These are phyloP conservation scores for Poterioochromonas sp. DNA, from an alignment of 352 stramenopile species.

Conservation along the genomic window DNA sequence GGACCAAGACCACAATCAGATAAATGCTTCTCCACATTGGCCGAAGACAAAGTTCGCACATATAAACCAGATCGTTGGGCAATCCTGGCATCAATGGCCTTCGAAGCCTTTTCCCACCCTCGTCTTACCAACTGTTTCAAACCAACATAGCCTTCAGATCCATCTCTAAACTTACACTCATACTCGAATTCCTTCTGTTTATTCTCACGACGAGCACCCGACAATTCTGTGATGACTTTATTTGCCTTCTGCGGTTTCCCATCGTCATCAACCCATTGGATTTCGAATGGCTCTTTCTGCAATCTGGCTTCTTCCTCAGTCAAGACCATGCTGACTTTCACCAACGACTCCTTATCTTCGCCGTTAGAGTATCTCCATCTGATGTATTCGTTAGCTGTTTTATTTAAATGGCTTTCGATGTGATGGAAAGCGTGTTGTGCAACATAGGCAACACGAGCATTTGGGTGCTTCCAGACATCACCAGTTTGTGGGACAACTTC, in stretches of 20 bases:
- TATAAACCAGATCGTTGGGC: conserved; percentile 87
- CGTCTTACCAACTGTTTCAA: conserved; percentile 93
- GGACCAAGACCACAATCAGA: conserved; percentile 89
- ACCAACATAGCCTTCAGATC: conserved; percentile 76
- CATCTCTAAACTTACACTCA: conserved; percentile 90
- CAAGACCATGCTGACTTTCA: conserved; percentile 77
- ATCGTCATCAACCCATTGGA: conserved; percentile 71
- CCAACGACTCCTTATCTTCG: conserved; percentile 84
- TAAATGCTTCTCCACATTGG: conserved; percentile 89
- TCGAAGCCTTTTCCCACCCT: conserved; percentile 93
- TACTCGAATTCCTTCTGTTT: conserved; percentile 94
- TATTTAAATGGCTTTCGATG: conserved; percentile 90
- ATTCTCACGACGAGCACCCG: conserved; percentile 78
- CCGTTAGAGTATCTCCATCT: conserved; percentile 88
- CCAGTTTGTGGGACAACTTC: conserved; percentile 86
- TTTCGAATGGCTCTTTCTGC: conserved; percentile 67
- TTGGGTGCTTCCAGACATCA: conserved; percentile 89
- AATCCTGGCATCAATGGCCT: conserved; percentile 93
- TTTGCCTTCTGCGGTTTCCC: conserved; percentile 65
- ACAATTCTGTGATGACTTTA: conserved; percentile 53
- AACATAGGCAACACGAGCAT: conserved; percentile 95
- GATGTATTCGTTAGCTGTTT: conserved; percentile 97
- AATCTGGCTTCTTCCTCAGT: conserved; percentile 76
- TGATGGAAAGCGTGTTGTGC: conserved; percentile 81
- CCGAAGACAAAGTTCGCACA: conserved; percentile 75